A percentile compares a stretch with the other conserved stretches of the same genome.
Evolutionary conservation across 2,329 filamentous ascomycete species (phyloP).

Genomic region (Talaromyces sp.): DNA sequence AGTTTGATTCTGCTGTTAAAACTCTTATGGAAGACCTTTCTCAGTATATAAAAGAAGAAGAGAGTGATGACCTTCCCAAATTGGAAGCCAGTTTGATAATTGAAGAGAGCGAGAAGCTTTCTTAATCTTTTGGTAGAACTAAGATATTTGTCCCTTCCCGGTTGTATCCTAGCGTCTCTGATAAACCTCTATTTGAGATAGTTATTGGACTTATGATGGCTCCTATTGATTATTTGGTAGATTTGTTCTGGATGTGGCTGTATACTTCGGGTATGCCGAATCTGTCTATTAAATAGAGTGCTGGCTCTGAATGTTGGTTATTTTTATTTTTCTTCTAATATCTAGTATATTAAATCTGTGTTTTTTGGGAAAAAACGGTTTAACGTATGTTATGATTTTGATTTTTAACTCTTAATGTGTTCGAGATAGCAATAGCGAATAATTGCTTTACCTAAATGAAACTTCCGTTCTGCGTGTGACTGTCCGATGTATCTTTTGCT

Average conservation of each 20-base stretch:
- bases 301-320: no score
- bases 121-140: conserved; percentile 51
- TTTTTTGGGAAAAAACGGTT: no score
- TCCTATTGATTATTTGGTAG: conserved; percentile 59
- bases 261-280: conserved; percentile 30
- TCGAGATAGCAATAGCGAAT: no score
- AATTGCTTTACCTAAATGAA: no score
- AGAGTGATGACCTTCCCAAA: conserved; percentile 50
- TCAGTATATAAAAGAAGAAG: conserved; percentile 55
- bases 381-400: no score
- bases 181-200: conserved; percentile 59
- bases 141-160: conserved; percentile 57
- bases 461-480: no score
- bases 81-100: conserved; percentile 47
- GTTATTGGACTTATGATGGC: conserved; percentile 57
- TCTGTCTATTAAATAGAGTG: conserved; percentile 12
- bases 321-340: no score
- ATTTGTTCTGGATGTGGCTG: conserved; percentile 55
- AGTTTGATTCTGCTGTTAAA: conserved; percentile 48
- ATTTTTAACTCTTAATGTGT: no score
- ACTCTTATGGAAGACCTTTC: conserved; percentile 45
- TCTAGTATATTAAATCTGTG: no score
- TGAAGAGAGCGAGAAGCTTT: conserved; percentile 37
- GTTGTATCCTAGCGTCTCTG: conserved; percentile 52
- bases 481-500: no score